A percentile compares a stretch with the other conserved stretches of the same genome.
Conservation (phyloP, 1,139 yeast species). For the Taiozyma sp. region DNA sequence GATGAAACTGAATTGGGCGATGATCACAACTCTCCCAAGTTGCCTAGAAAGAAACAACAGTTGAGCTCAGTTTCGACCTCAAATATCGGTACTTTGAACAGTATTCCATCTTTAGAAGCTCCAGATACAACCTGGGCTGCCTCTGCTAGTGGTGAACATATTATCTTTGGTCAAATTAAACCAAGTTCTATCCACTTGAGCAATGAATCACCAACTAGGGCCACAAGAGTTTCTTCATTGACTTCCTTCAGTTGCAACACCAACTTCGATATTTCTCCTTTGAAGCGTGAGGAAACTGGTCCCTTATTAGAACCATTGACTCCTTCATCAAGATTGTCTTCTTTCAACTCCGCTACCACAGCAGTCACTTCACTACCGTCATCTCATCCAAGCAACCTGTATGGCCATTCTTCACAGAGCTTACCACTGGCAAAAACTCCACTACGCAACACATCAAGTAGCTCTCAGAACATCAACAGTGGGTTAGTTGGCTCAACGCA, state of each 20-base stretch:
- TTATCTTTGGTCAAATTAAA: constrained; percentile 25
- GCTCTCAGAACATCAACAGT: constrained; percentile 10
- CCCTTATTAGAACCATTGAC: constrained; percentile 53
- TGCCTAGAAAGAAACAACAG: constrained; percentile 17
- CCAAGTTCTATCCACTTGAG: constrained; percentile 6
- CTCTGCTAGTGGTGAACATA: constrained; percentile 31
- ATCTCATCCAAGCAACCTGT: constrained; percentile 24
- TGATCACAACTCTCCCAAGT: constrained; percentile 2
- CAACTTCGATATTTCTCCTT: constrained; percentile 59
- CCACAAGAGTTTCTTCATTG: constrained; percentile 18
- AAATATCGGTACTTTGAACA: constrained; percentile 18
- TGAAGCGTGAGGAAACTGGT: constrained; percentile 53
- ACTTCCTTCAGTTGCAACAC: constrained; percentile 67
- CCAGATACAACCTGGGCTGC: constrained; percentile 36
- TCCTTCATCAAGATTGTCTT: constrained; percentile 22
- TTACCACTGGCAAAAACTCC: constrained; percentile 17
- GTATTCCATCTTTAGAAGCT: constrained; percentile 35
- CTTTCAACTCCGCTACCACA: constrained; percentile 17
- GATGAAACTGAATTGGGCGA: constrained; percentile 9
- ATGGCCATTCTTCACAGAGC: not conserved
- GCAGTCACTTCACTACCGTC: constrained; percentile 8
- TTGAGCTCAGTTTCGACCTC: constrained; percentile 12
- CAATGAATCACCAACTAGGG: constrained; percentile 9
- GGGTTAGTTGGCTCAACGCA: constrained; percentile 12
- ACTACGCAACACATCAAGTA: constrained; percentile 14